Base-by-base conservation (phyloP, 306 rosid species). In the Sechiopsis laciniata region DNA sequence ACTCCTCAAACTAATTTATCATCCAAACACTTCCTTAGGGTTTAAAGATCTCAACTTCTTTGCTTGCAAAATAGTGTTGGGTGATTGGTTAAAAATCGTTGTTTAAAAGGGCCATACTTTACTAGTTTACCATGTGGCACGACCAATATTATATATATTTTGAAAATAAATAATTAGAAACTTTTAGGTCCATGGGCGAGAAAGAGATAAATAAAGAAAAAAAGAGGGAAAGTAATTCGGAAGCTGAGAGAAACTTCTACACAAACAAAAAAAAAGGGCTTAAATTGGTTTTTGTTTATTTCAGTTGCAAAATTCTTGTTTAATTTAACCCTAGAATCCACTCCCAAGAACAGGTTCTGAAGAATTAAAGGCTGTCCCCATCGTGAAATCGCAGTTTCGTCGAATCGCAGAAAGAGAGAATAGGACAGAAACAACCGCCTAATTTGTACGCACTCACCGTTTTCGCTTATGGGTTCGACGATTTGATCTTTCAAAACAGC, bases 361-460 rank as follows among this genome's bases (percentile, higher is more conserved):
- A 45, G 20, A 16, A 67, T 48, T 0, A 46, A 46, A 50, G 22
- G 21, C 15, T 46, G 73, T 69, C 73, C 45, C 73, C 74, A 70
- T 51, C 74, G 37, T 19, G 2, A 64, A 37, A 66, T 20, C 1
- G 24, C 24, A 46, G 56, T 57, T 17, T 62, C 26, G 1, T 63
- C 26, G 10, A 40, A 56, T 29, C 19, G 12, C 29, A 26, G 2
- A 26, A 2, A 58, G 66, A 56, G 29, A 17, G 55, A 40, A 66
- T 19, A 20, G 40, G 51, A 72, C 62, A 73, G 56, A 45, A 26
- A 45, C 65, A 45, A 69, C 55, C 57, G 55, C 55, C 57, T 74
- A 58, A 74, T 58, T 59, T 74, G 64, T 37, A 72, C 76, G 76
- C 65, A 35, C 76, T 72, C 76, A 29, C 54, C 53, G 76, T 20